phyloP scores from a whole-genome alignment of 1,139 yeast genomes.

The Keqinozyma sinolaborantium region DNA sequence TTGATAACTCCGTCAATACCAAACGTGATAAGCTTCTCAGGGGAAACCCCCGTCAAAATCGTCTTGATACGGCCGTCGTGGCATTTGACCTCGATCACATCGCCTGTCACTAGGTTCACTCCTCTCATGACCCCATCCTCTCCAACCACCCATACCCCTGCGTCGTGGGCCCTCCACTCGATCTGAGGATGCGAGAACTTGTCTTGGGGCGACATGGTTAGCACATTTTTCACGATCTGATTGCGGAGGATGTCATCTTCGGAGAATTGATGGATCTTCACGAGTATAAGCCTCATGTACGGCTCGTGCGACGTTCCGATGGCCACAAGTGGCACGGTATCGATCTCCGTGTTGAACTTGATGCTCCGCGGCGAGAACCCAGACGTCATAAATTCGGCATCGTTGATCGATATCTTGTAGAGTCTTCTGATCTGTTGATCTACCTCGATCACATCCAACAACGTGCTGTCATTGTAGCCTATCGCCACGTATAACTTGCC shows the following conservation, averaged over 20 bases:
- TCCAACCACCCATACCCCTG: conserved; percentile 65
- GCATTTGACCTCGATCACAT: conserved; percentile 21
- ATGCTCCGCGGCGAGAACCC: conserved; percentile 61
- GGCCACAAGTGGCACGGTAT: conserved; percentile 30
- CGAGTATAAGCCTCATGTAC: conserved; percentile 52
- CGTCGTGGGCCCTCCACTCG: conserved; percentile 25
- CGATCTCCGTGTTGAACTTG: conserved; percentile 16
- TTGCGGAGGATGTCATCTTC: conserved; percentile 25
- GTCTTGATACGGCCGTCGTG: conserved; percentile 51
- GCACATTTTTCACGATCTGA: conserved; percentile 52
- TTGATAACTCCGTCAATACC: conserved; percentile 11
- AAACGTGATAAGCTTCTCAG: conserved; percentile 12
- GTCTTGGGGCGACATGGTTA: conserved; percentile 68
- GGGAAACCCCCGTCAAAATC: conserved; percentile 22
- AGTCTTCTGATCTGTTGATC: conserved; percentile 16
- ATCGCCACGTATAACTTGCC: conserved; percentile 40
- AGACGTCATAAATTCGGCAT: conserved; percentile 69
- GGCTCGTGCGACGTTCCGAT: conserved; percentile 78
- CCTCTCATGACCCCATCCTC: conserved; percentile 70
- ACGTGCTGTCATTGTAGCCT: conserved; percentile 61
- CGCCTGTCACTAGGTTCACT: conserved; percentile 35
- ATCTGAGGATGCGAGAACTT: conserved; percentile 59
- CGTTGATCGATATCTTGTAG: conserved; percentile 61
- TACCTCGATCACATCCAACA: conserved; percentile 40
- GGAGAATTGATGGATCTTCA: conserved; percentile 32